These are phyloP conservation scores for Penicillium arizonense DNA, from an alignment of 495 filamentous ascomycete genomes.

Conservation along the genomic window DNA sequence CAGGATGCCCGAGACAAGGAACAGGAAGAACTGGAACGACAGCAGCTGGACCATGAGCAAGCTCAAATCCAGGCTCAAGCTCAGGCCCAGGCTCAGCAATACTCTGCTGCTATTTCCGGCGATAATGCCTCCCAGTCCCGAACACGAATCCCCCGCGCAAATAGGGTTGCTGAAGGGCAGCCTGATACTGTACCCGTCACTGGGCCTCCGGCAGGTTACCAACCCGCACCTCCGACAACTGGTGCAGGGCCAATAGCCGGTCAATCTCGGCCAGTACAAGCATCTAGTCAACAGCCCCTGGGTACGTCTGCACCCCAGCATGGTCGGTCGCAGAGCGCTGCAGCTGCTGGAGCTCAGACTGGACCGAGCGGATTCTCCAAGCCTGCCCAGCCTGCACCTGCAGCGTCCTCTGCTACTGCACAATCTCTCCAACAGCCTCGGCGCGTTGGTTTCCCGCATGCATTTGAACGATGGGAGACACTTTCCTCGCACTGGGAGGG, in stretches of 20 bases:
- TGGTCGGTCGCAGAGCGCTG: constrained; percentile 26
- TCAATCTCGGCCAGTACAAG: constrained; percentile 15
- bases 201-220: constrained; percentile 10
- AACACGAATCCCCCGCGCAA: constrained; percentile 23
- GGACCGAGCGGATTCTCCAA: constrained; percentile 13
- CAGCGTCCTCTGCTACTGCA: constrained; percentile 28
- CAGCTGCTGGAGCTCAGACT: constrained; percentile 19
- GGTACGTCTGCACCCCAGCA: constrained; percentile 18
- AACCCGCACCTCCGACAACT: constrained; percentile 5
- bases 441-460: constrained; percentile 77
- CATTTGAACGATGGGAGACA: constrained; percentile 96
- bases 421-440: constrained; percentile 37
- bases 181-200: constrained; percentile 13
- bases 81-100: constrained; percentile 30
- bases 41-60: constrained; percentile 55
- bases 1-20: constrained; percentile 46
- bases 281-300: constrained; percentile 32
- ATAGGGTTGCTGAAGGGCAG: constrained; percentile 26
- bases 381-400: constrained; percentile 27
- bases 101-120: constrained; percentile 59
- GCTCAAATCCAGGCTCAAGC: constrained; percentile 9
- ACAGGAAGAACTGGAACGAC: constrained; percentile 53
- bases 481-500: constrained; percentile 98
- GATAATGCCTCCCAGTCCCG: constrained; percentile 46
- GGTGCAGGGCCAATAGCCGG: constrained; percentile 3